These are phyloP conservation scores for Neonectria magnoliae DNA, from an alignment of 2,329 filamentous ascomycete species.

Conservation along the genomic window DNA sequence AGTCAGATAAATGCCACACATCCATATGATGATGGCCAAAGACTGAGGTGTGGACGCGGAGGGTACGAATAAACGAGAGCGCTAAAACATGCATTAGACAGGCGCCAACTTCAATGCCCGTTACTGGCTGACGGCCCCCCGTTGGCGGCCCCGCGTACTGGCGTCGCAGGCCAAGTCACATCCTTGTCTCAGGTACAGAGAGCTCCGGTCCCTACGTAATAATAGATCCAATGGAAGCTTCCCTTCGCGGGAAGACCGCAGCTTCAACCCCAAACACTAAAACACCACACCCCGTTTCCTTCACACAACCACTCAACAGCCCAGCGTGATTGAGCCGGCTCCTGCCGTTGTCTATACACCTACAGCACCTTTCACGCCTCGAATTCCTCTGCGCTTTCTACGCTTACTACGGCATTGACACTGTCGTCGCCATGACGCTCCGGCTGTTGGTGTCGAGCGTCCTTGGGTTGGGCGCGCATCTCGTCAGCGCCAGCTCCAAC, in stretches of 20 bases:
- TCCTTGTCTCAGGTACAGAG: constrained; percentile 23
- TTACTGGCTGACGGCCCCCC: background rate
- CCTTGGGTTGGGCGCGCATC: constrained; percentile 37
- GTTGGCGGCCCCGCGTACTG: background rate
- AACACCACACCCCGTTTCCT: background rate
- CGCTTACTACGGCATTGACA: background rate
- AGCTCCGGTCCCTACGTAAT: constrained; percentile 17
- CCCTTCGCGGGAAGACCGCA: background rate
- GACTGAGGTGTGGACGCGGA: background rate
- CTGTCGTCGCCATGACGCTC: constrained; percentile 37
- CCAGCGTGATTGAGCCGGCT: constrained; percentile 6
- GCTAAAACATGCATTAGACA: background rate
- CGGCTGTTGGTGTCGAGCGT: constrained; percentile 41
- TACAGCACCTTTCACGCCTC: background rate
- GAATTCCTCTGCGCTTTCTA: background rate
- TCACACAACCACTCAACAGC: background rate
- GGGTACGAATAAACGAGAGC: background rate
- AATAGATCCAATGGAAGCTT: background rate
- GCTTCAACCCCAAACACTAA: constrained; percentile 1
- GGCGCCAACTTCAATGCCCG: background rate
- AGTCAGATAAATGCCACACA: no score
- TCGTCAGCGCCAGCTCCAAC: constrained; percentile 32
- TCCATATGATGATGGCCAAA: no score
- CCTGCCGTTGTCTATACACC: background rate
- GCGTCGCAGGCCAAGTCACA: constrained; percentile 8